Evolutionary conservation across 2,329 filamentous ascomycete species (phyloP).

Genomic region (Cladosporium sp.): DNA sequence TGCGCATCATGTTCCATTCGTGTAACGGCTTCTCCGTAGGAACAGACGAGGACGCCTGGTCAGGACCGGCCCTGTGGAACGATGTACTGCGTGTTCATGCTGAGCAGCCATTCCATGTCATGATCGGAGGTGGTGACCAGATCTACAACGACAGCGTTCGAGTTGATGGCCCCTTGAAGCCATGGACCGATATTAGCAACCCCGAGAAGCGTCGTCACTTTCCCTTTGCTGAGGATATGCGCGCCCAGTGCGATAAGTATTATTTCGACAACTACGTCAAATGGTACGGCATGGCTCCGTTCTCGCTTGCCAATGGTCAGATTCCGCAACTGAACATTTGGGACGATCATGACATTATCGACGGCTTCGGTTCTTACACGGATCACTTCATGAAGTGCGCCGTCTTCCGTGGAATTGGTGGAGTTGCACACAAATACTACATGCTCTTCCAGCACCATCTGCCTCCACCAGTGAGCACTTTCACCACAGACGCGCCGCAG

Average conservation of each 20-base stretch:
- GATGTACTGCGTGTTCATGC: constrained; percentile 59
- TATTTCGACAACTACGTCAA: constrained; percentile 58
- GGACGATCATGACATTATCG: constrained; percentile 64
- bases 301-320: constrained; percentile 55
- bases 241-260: constrained; percentile 55
- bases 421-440: constrained; percentile 53
- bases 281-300: constrained; percentile 66
- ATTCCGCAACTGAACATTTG: constrained; percentile 63
- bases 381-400: constrained; percentile 63
- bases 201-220: constrained; percentile 56
- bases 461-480: constrained; percentile 78
- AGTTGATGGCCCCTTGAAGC: constrained; percentile 71
- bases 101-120: constrained; percentile 58
- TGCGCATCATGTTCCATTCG: constrained; percentile 66
- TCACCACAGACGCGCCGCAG: constrained; percentile 65
- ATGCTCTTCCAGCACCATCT: constrained; percentile 70
- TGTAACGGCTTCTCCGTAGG: constrained; percentile 66
- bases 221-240: constrained; percentile 61
- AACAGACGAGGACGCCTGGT: constrained; percentile 59
- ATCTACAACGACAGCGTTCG: constrained; percentile 74
- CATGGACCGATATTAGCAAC: constrained; percentile 58
- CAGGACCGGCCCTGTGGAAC: constrained; percentile 57
- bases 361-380: constrained; percentile 61
- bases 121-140: constrained; percentile 89
- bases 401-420: constrained; percentile 62